These are phyloP conservation scores for Shiraia sp. DNA, from an alignment of 2,329 filamentous ascomycete species.

Conservation along the genomic window DNA sequence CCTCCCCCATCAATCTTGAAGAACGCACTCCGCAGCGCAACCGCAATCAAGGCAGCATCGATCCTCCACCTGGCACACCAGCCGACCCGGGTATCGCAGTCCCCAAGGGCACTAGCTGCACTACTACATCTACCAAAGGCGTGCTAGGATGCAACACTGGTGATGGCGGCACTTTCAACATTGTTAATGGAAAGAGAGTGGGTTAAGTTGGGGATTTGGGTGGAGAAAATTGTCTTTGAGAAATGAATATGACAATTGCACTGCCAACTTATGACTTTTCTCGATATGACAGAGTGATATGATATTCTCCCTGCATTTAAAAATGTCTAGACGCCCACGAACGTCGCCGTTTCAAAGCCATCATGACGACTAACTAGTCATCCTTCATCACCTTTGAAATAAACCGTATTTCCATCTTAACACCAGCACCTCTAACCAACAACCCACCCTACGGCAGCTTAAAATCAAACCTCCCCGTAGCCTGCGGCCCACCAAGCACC, in stretches of 20 bases:
- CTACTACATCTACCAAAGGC: not conserved
- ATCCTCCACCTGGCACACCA: constrained; percentile 1
- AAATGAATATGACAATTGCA: too few relatives aligned
- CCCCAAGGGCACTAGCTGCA: constrained; percentile 2
- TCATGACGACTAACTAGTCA: too few relatives aligned
- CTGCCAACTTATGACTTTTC: too few relatives aligned
- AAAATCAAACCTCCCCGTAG: constrained; percentile 41
- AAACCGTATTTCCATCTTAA: too few relatives aligned
- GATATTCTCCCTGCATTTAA: too few relatives aligned
- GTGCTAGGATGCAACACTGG: constrained; percentile 4
- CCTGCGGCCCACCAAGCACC: constrained; percentile 42
- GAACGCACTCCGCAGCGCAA: not conserved
- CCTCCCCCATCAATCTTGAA: not conserved
- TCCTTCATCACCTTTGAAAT: too few relatives aligned
- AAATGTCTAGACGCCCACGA: too few relatives aligned
- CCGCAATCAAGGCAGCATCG: not conserved
- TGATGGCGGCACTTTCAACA: constrained; percentile 1
- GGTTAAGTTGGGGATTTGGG: too few relatives aligned
- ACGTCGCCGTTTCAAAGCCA: too few relatives aligned
- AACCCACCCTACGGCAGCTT: constrained; percentile 30
- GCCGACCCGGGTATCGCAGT: constrained; percentile 1
- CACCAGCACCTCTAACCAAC: too few relatives aligned
- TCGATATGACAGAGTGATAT: too few relatives aligned
- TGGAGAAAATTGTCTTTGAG: too few relatives aligned
- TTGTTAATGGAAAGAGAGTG: not conserved